Evolutionary conservation across 306 rosid genomes (phyloP).

Genomic region (Senna tora): DNA sequence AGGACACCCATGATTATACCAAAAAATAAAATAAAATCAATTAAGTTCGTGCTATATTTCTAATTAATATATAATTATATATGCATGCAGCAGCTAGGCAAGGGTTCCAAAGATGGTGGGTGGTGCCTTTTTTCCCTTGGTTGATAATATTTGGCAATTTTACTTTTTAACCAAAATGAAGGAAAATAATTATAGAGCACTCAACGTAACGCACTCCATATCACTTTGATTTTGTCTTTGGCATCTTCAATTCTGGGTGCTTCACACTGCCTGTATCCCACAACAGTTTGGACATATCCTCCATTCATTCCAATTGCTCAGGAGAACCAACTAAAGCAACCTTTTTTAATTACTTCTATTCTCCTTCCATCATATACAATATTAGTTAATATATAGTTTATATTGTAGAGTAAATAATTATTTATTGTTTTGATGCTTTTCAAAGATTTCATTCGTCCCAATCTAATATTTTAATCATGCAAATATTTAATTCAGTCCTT

Average conservation of each 20-base stretch:
- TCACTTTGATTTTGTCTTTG: background rate
- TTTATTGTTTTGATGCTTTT: too few species aligned
- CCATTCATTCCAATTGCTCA: background rate
- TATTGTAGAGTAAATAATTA: too few species aligned
- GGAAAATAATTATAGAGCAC: background rate
- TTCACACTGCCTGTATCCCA: slow-evolving; percentile 19
- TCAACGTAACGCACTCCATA: background rate
- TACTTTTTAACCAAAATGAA: slow-evolving; percentile 2
- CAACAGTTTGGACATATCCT: slow-evolving; percentile 9
- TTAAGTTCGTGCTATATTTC: background rate
- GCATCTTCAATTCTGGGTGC: slow-evolving; percentile 6
- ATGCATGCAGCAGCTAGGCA: background rate
- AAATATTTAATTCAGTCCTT: too few species aligned
- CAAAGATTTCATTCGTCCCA: too few species aligned
- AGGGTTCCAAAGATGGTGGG: background rate
- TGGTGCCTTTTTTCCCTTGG: background rate
- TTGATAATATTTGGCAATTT: background rate
- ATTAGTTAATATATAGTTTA: too few species aligned
- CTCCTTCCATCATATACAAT: too few species aligned
- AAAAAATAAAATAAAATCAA: too few species aligned
- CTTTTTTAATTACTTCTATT: background rate
- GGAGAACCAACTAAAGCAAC: background rate
- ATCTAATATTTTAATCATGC: too few species aligned
- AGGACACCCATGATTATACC: too few species aligned
- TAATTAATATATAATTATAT: background rate